These are phyloP conservation scores for Sugiyamaella lignohabitans DNA, from an alignment of 805 yeast species.

Conservation along the genomic window DNA sequence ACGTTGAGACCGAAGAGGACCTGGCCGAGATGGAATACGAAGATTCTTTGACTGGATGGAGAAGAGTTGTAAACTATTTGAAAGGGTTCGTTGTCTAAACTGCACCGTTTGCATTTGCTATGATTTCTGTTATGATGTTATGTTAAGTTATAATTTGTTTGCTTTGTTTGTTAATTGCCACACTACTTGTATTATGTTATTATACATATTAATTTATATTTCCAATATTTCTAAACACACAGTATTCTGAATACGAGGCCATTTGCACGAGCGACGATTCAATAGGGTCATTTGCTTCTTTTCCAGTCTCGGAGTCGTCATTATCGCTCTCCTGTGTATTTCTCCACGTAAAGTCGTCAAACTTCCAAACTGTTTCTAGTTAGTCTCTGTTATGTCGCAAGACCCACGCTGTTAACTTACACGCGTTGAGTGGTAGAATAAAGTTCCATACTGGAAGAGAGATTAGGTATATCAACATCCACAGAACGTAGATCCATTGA, in stretches of 20 bases:
- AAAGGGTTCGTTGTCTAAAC: background rate
- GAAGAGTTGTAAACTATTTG: background rate
- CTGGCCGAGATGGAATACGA: conserved; percentile 33
- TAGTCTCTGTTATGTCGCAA: background rate
- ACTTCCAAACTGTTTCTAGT: conserved; percentile 60
- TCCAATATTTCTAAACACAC: background rate
- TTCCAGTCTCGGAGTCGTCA: background rate
- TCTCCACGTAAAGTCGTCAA: conserved; percentile 96
- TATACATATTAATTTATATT: no score
- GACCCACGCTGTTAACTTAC: conserved; percentile 20
- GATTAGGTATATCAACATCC: conserved; percentile 70
- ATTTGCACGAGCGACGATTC: conserved; percentile 3
- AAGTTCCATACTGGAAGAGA: conserved; percentile 96
- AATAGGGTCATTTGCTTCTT: background rate
- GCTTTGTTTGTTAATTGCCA: no score
- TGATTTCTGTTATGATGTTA: background rate
- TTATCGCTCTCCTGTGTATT: conserved; percentile 57
- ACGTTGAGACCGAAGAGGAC: conserved; percentile 46
- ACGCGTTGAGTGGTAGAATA: conserved; percentile 77
- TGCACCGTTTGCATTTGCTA: no score
- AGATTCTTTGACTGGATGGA: background rate
- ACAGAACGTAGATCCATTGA: conserved; percentile 59
- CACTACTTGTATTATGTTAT: background rate
- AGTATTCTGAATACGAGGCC: conserved; percentile 8
- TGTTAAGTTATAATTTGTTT: no score